Conservation (phyloP, 2,329 filamentous ascomycete genomes). For the Acephala macrosclerotiorum region DNA sequence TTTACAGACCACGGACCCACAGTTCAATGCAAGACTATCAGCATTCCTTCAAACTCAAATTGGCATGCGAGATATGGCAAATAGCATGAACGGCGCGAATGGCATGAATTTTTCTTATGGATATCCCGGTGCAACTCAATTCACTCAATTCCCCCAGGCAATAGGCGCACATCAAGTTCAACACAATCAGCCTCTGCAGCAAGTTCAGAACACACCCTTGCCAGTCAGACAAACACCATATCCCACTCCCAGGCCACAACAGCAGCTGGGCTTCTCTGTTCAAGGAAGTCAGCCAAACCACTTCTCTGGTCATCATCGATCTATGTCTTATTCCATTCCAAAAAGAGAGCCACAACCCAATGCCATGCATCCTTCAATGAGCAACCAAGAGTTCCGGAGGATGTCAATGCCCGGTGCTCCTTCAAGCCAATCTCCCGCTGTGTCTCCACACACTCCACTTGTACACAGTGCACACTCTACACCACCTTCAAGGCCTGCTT, state of each 20-base stretch:
- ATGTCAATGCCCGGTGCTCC: constrained; percentile 50
- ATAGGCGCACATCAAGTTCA: constrained; percentile 22
- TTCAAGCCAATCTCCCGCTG: constrained; percentile 24
- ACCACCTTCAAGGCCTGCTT: background rate
- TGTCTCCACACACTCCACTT: constrained; percentile 16
- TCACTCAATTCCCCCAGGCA: constrained; percentile 37
- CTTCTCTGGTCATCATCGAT: constrained; percentile 46
- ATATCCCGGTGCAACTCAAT: constrained; percentile 13
- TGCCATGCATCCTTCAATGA: constrained; percentile 16
- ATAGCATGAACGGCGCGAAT: constrained; percentile 44
- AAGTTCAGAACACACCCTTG: constrained; percentile 24
- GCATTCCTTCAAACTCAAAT: constrained; percentile 64
- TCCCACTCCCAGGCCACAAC: constrained; percentile 42
- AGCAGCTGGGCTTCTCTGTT: constrained; percentile 36
- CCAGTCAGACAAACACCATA: constrained; percentile 52
- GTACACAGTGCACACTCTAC: constrained; percentile 15
- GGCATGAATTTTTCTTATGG: constrained; percentile 50
- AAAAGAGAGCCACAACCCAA: constrained; percentile 15
- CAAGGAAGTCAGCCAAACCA: constrained; percentile 36
- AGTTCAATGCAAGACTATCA: constrained; percentile 36
- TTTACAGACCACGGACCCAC: constrained; percentile 46
- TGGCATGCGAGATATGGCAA: constrained; percentile 59
- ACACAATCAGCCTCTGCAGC: constrained; percentile 28
- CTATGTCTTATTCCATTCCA: constrained; percentile 52
- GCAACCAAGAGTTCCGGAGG: constrained; percentile 47